phyloP scores from a whole-genome alignment of 306 rosid genomes.

The Vicia faba region DNA sequence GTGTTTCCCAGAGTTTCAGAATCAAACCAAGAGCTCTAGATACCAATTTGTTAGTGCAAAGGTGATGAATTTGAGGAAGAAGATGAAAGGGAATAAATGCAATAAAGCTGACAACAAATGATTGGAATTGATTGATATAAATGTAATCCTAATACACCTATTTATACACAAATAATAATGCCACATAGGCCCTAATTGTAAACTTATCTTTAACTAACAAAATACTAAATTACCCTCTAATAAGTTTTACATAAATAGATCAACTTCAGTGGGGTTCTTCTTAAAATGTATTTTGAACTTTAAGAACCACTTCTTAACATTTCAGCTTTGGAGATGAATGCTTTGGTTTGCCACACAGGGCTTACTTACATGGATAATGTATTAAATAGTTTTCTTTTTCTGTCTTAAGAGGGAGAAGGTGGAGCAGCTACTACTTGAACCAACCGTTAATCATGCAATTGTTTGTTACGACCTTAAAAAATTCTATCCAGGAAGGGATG shows the following conservation, averaged over 20 bases:
- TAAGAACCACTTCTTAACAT: background rate
- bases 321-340: background rate
- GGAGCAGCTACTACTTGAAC: conserved; percentile 58
- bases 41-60: too few species aligned
- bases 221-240: too few species aligned
- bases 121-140: too few species aligned
- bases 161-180: too few species aligned
- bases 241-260: conserved; percentile 10
- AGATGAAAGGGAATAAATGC: too few species aligned
- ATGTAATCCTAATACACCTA: too few species aligned
- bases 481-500: conserved; percentile 80
- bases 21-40: too few species aligned
- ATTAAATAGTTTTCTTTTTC: conserved; percentile 25
- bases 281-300: background rate
- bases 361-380: conserved; percentile 12
- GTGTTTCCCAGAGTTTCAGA: too few species aligned
- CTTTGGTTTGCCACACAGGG: background rate
- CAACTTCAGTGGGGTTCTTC: background rate
- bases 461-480: conserved; percentile 69
- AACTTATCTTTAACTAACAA: too few species aligned
- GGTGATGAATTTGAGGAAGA: too few species aligned
- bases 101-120: too few species aligned
- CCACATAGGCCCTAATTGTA: too few species aligned
- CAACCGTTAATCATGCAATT: conserved; percentile 55
- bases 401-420: conserved; percentile 76